Conservation (phyloP, 805 yeast species). For the Teunomyces funiuensis region DNA sequence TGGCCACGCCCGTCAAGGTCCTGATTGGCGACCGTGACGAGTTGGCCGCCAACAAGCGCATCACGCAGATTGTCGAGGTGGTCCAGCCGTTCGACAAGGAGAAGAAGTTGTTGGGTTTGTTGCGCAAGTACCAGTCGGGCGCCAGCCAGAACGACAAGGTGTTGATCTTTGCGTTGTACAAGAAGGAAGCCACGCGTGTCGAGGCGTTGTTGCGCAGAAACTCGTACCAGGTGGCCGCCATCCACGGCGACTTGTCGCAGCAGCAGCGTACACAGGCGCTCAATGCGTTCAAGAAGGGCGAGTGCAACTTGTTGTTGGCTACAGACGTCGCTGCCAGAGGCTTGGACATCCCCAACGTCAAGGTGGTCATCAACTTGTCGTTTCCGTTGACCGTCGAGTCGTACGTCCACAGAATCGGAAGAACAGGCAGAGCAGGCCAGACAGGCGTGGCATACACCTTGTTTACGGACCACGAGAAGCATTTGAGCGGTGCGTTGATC, state of each 20-base stretch:
- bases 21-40: constrained; percentile 95
- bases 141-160: constrained; percentile 71
- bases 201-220: constrained; percentile 71
- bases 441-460: constrained; percentile 93
- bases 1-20: constrained; percentile 84
- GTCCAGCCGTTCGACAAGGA: constrained; percentile 77
- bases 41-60: constrained; percentile 89
- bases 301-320: constrained; percentile 75
- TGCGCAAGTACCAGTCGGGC: constrained; percentile 73
- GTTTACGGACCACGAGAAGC: constrained; percentile 96
- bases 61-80: constrained; percentile 91
- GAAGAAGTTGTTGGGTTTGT: constrained; percentile 64
- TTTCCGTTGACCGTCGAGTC: constrained; percentile 97
- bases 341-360: constrained; percentile 95
- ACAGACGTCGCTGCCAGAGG: constrained; percentile 99
- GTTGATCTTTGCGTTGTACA: constrained; percentile 89
- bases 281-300: constrained; percentile 80
- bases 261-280: constrained; percentile 88
- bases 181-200: constrained; percentile 92
- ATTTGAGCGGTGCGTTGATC: constrained; percentile 88
- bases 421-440: constrained; percentile 98
- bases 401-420: constrained; percentile 95
- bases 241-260: constrained; percentile 95
- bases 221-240: constrained; percentile 84
- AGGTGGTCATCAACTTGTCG: constrained; percentile 89